A percentile compares a stretch with the other conserved stretches of the same genome.
phyloP scores from a whole-genome alignment of 2,329 filamentous ascomycete species.

The Colletotrichum sp. region DNA sequence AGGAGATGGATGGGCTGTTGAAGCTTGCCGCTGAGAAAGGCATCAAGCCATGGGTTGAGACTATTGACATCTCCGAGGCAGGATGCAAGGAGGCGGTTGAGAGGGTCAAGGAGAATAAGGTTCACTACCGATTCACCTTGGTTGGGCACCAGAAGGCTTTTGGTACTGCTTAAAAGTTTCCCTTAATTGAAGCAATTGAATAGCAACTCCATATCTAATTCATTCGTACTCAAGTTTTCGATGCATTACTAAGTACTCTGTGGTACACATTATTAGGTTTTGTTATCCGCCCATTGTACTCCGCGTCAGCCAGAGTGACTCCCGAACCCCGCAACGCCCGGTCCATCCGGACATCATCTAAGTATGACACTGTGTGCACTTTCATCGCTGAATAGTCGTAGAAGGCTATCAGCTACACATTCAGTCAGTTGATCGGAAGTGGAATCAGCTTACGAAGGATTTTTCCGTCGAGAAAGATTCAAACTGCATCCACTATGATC shows the following conservation, averaged over 20 bases:
- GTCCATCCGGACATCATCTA: background rate
- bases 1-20: slow-evolving; percentile 64
- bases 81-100: slow-evolving; percentile 74
- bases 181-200: background rate
- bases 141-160: slow-evolving; percentile 72
- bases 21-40: slow-evolving; percentile 60
- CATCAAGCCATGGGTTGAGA: slow-evolving; percentile 62
- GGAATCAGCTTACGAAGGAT: background rate
- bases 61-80: slow-evolving; percentile 68
- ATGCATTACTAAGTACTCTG: background rate
- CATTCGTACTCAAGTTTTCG: background rate
- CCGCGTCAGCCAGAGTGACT: background rate
- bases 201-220: background rate
- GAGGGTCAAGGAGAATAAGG: slow-evolving; percentile 72
- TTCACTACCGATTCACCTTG: slow-evolving; percentile 75
- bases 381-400: background rate
- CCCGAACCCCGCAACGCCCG: background rate
- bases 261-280: too few relatives aligned
- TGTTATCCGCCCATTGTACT: background rate
- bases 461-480: background rate
- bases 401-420: background rate
- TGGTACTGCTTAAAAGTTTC: slow-evolving; percentile 14
- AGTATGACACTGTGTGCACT: background rate
- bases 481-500: background rate
- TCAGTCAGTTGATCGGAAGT: background rate